Base-by-base conservation (phyloP, 2,329 filamentous ascomycete species). In the Colletotrichum simmondsii region DNA sequence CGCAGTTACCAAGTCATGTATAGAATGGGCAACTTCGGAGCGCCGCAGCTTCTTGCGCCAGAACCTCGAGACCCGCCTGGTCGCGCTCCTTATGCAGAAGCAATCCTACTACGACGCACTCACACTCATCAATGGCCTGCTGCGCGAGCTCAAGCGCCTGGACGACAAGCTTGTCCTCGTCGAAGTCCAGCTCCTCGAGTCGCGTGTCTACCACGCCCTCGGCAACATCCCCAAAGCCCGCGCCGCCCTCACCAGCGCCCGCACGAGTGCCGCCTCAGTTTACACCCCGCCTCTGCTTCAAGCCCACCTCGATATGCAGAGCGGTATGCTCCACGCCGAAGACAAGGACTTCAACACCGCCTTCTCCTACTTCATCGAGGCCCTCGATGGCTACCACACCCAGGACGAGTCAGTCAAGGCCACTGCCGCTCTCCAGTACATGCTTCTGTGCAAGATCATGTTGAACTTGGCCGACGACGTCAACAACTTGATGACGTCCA, bases 361-460 rank as follows among this genome's bases (percentile, higher is more conserved):
- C 62, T 99, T 94, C 85, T 98, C 95, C 62, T 99, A 99, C 89
- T 99, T 99, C 84, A 98, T 99, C 83, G 97, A 99, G 86, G 97
- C 97, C 2, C 91, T 99, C 75, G 97, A 99, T 82, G 97, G 97
- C 73, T 99, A 98, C 85, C 95, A 97, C 85, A 92, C 93, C 59
- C 95, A 97, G 83, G 97, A 99, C 77, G 95, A 98, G 81, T 87
- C 92, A 52, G 86, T 89, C 75, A 95, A 95, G 85, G 97, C 97
- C n/a, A 97, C 96, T n/a, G 94, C 96, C 14, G 95, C 97, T 12
- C 88, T 99, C 76, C 97, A 99, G 87, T 99, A 99, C 88, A 99
- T 99, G 97, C 91, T 99, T 67, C 92, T 99, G 46, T 98, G 97
- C 92, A 99, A 99, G 88, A 97, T 99, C 83, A 99, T 99, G 97